phyloP scores from a whole-genome alignment of 1,139 yeast genomes.

The Maudiozyma humilis region DNA sequence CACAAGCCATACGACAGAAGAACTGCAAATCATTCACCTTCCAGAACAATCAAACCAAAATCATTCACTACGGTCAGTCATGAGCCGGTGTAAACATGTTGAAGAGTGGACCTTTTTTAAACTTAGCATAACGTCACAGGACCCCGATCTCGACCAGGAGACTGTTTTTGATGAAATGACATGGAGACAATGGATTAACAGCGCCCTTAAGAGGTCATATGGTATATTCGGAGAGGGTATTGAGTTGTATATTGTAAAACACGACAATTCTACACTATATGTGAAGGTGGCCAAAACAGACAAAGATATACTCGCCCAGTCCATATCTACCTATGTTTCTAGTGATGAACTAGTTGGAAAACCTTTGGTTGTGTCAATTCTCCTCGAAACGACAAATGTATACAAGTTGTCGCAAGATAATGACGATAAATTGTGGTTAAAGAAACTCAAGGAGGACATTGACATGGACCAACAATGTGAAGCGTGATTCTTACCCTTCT shows the following conservation, averaged over 20 bases:
- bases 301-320: slow-evolving; percentile 24
- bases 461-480: slow-evolving; percentile 11
- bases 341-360: slow-evolving; percentile 23
- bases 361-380: slow-evolving; percentile 18
- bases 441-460: slow-evolving; percentile 19
- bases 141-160: slow-evolving; percentile 16
- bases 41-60: neutral
- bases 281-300: slow-evolving; percentile 28
- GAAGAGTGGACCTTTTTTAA: slow-evolving; percentile 3
- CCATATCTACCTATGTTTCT: slow-evolving; percentile 29
- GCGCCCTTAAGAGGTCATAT: slow-evolving; percentile 31
- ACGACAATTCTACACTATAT: slow-evolving; percentile 21
- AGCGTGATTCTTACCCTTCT: neutral
- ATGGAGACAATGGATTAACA: slow-evolving; percentile 33
- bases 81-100: neutral
- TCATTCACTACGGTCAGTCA: neutral
- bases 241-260: slow-evolving; percentile 27
- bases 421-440: slow-evolving; percentile 27
- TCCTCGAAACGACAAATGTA: slow-evolving; percentile 16
- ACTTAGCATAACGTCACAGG: slow-evolving; percentile 14
- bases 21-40: too few species aligned
- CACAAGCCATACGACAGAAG: too few species aligned
- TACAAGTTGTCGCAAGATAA: slow-evolving; percentile 12
- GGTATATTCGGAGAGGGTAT: slow-evolving; percentile 36
- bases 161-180: slow-evolving; percentile 29